Evolutionary conservation across 108 stramenopile species (phyloP).

Genomic region (Stephanodiscus triporus): DNA sequence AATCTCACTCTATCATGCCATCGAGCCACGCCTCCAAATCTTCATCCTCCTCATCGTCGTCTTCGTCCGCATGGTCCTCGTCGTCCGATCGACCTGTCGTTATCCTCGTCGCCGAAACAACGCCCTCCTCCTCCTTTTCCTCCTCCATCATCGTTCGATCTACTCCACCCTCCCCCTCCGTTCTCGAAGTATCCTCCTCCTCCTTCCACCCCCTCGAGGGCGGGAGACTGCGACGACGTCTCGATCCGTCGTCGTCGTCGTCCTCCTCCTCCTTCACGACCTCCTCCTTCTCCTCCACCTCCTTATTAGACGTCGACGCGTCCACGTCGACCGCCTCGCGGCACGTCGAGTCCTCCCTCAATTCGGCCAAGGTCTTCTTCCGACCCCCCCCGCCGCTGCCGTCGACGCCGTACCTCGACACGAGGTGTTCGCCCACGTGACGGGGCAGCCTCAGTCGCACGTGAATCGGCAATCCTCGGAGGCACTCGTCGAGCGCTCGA

Average conservation of each 20-base stretch:
- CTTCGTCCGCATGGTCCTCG: not conserved
- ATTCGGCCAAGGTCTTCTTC: slow-evolving; percentile 38
- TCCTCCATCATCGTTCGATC: not conserved
- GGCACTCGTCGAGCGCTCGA: slow-evolving; percentile 9
- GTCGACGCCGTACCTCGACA: slow-evolving; percentile 5
- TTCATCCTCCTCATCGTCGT: slow-evolving; percentile 21
- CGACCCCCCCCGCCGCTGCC: not conserved
- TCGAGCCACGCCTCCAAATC: slow-evolving; percentile 45
- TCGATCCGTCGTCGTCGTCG: no score
- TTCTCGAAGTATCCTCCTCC: not conserved
- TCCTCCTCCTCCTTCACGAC: not conserved
- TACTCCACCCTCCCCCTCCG: not conserved
- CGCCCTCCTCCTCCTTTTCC: not conserved
- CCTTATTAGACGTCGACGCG: not conserved
- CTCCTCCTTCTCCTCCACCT: not conserved
- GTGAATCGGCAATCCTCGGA: slow-evolving; percentile 26
- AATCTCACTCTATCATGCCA: slow-evolving; percentile 38
- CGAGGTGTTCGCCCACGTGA: slow-evolving; percentile 22
- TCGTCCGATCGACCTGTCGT: not conserved
- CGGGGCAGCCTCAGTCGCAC: slow-evolving; percentile 25
- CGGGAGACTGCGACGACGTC: no score
- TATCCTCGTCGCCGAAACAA: not conserved
- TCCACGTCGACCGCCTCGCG: not conserved
- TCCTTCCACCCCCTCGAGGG: not conserved
- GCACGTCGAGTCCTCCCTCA: slow-evolving; percentile 23